Evolutionary conservation across 441 rosid genomes (phyloP).

Genomic region (Adansonia madagascariensis): DNA sequence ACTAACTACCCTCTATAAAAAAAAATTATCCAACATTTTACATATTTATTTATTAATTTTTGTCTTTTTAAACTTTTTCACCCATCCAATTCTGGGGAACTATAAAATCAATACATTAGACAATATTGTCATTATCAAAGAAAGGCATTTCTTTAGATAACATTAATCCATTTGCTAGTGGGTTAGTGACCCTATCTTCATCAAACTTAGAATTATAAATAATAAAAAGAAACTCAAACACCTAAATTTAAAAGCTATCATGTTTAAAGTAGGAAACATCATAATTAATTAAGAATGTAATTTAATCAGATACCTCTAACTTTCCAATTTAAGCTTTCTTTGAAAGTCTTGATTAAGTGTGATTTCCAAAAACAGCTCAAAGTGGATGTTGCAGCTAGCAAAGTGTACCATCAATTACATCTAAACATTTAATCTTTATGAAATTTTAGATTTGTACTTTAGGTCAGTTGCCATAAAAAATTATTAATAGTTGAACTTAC

Average conservation of each 20-base stretch:
- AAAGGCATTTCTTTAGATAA: too few relatives aligned
- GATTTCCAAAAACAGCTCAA: conserved; percentile 1
- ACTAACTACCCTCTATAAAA: too few relatives aligned
- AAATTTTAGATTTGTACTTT: not conserved
- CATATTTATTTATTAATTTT: too few relatives aligned
- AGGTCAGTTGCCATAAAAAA: not conserved
- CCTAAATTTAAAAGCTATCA: not conserved
- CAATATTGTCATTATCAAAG: too few relatives aligned
- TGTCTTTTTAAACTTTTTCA: too few relatives aligned
- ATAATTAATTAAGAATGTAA: conserved; percentile 20
- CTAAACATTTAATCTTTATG: conserved; percentile 3
- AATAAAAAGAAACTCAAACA: not conserved
- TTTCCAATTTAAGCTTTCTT: conserved; percentile 22
- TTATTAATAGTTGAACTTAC: conserved; percentile 6
- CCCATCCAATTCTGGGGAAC: too few relatives aligned
- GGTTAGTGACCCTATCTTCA: too few relatives aligned
- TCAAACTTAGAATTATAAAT: conserved; percentile 4
- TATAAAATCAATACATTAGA: too few relatives aligned
- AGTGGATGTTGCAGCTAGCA: not conserved
- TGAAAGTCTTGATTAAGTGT: not conserved
- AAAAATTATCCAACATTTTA: too few relatives aligned
- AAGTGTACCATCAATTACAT: not conserved
- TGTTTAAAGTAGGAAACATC: conserved; percentile 17
- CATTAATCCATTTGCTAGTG: too few relatives aligned
- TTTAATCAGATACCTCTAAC: not conserved